Percentiles rank a stretch among this genome's conserved stretches.
Evolutionary conservation across 139 green algal species (phyloP).

Genomic region (Coccomyxa sp.): DNA sequence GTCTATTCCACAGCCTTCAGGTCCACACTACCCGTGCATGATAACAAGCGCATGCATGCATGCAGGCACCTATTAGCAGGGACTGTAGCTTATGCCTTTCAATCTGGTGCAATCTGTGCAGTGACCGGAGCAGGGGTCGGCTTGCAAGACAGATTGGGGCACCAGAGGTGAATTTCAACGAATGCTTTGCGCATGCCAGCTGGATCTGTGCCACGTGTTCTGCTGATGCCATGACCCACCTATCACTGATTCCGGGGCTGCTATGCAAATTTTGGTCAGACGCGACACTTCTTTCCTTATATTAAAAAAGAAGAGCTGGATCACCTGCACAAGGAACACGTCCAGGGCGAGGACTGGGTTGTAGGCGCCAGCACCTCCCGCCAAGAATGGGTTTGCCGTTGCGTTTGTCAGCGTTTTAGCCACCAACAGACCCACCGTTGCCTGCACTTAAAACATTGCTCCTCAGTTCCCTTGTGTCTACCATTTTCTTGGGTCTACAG

Average conservation of each 20-base stretch:
- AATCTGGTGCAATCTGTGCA: too few species aligned
- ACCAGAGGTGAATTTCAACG: not conserved
- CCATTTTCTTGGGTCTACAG: too few species aligned
- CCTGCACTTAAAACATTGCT: conserved; percentile 24
- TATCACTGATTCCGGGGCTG: not conserved
- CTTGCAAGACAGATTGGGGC: too few species aligned
- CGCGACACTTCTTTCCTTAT: not conserved
- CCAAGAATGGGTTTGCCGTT: conserved; percentile 84
- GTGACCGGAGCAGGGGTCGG: too few species aligned
- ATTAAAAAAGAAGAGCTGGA: not conserved
- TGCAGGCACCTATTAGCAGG: not conserved
- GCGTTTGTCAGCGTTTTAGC: conserved; percentile 94
- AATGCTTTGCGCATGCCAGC: not conserved
- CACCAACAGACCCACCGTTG: conserved; percentile 89
- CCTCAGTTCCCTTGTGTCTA: too few species aligned
- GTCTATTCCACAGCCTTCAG: not conserved
- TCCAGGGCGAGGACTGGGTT: conserved; percentile 97
- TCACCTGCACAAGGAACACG: conserved; percentile 96
- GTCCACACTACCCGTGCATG: not conserved
- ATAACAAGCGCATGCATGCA: not conserved
- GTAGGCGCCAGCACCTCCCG: conserved; percentile 55
- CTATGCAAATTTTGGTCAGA: not conserved
- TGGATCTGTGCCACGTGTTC: not conserved
- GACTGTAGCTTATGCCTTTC: not conserved
- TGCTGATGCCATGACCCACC: not conserved